Conservation (phyloP, 2,329 filamentous ascomycete species). For the Verticillium zaregamsianum region DNA sequence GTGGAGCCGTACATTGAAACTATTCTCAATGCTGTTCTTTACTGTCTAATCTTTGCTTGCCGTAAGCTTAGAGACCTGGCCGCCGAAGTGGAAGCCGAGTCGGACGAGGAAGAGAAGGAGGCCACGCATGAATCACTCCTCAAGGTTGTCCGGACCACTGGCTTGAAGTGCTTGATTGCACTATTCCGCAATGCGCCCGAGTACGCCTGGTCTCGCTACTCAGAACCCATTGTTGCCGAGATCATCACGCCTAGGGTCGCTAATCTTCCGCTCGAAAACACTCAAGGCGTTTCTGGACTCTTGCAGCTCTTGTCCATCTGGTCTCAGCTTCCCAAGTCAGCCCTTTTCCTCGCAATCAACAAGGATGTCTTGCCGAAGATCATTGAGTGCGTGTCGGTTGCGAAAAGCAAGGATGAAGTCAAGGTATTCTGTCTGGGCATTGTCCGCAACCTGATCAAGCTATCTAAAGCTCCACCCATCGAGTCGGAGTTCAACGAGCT, state of each 20-base stretch:
- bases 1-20: constrained; percentile 63
- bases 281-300: constrained; percentile 81
- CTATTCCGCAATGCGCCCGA: constrained; percentile 70
- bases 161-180: constrained; percentile 77
- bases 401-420: constrained; percentile 80
- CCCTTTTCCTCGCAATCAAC: constrained; percentile 61
- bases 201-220: constrained; percentile 70
- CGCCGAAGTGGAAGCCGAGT: constrained; percentile 29
- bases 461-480: constrained; percentile 50
- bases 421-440: constrained; percentile 78
- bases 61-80: constrained; percentile 46
- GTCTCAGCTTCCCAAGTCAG: constrained; percentile 63
- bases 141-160: constrained; percentile 62
- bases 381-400: constrained; percentile 65
- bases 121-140: constrained; percentile 52
- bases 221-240: constrained; percentile 66
- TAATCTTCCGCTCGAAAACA: constrained; percentile 78
- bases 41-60: constrained; percentile 72
- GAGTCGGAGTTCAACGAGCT: constrained; percentile 52
- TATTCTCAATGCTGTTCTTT: constrained; percentile 73
- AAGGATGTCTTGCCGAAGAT: constrained; percentile 65
- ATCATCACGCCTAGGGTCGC: constrained; percentile 73
- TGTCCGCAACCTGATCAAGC: constrained; percentile 62
- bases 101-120: constrained; percentile 38
- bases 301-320: constrained; percentile 79